These are phyloP conservation scores for Larix sibirica DNA, from an alignment of 83 land plant genomes.

Conservation along the genomic window DNA sequence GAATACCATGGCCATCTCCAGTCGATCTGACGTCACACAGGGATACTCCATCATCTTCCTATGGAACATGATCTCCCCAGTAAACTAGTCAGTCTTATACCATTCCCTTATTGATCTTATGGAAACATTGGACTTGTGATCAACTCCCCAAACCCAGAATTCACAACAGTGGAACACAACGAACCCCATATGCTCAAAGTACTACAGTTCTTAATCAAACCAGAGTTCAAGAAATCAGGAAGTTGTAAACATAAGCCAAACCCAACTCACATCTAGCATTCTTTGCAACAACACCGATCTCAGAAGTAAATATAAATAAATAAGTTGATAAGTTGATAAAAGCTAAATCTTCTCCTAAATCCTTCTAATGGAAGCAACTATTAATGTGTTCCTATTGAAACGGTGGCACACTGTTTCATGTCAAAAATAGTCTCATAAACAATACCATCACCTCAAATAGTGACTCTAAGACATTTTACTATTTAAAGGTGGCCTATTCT, in stretches of 20 bases:
- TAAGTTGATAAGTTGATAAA: no score
- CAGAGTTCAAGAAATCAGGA: slow-evolving; percentile 47
- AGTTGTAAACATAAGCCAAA: slow-evolving; percentile 52
- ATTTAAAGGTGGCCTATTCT: no score
- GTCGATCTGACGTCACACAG: slow-evolving; percentile 59
- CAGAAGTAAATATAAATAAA: no score
- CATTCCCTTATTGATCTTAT: slow-evolving; percentile 28
- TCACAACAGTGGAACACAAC: slow-evolving; percentile 44
- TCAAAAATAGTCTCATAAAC: no score
- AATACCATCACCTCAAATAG: no score
- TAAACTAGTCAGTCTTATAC: slow-evolving; percentile 77
- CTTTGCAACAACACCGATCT: not conserved
- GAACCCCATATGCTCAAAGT: slow-evolving; percentile 47
- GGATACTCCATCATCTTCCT: slow-evolving; percentile 55
- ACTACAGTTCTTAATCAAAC: slow-evolving; percentile 32
- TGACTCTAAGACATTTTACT: no score
- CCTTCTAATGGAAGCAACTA: no score
- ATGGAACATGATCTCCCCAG: slow-evolving; percentile 75
- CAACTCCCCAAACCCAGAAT: slow-evolving; percentile 46
- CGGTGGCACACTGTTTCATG: no score
- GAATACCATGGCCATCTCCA: slow-evolving; percentile 58
- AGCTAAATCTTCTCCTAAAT: no score
- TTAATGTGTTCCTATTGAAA: no score
- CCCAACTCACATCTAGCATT: slow-evolving; percentile 30
- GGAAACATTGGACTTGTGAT: slow-evolving; percentile 9